Percentiles rank a stretch among this genome's conserved stretches.
Conservation (phyloP, 257 asterid species). For the Galeopsis tetrahit region DNA sequence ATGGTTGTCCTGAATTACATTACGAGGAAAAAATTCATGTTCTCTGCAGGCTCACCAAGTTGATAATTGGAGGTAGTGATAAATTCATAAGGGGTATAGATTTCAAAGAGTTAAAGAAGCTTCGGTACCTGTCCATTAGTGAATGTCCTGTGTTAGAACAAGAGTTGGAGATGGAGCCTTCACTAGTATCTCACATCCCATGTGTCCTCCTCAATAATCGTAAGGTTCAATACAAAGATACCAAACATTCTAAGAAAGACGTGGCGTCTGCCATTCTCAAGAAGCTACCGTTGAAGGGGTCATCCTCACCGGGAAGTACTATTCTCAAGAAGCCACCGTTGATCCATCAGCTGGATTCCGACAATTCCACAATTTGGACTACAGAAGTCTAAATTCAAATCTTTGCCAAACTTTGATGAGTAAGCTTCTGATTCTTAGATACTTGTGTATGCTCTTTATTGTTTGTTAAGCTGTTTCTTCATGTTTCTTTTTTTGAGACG, state of each 20-base stretch:
- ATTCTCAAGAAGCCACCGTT: too few relatives aligned
- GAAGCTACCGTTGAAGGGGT: too few relatives aligned
- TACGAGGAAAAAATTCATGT: fast-evolving
- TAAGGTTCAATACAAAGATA: not conserved
- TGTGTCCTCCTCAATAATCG: constrained; percentile 6
- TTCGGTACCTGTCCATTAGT: constrained; percentile 22
- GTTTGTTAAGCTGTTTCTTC: not conserved
- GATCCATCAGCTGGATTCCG: too few relatives aligned
- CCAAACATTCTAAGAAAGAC: not conserved
- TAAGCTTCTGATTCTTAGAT: too few relatives aligned
- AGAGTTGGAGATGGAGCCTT: not conserved
- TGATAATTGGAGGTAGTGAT: not conserved
- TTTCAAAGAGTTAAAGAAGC: not conserved
- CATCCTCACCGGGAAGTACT: too few relatives aligned
- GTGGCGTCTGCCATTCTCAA: too few relatives aligned
- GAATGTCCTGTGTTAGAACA: not conserved
- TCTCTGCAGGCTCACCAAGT: not conserved
- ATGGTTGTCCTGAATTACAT: constrained; percentile 4
- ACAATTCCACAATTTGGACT: too few relatives aligned
- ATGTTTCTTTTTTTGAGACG: too few relatives aligned
- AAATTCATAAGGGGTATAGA: not conserved
- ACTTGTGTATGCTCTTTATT: too few relatives aligned
- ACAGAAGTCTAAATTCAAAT: too few relatives aligned
- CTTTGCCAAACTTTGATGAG: too few relatives aligned
- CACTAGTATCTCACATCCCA: constrained; percentile 22